Conservation (phyloP, 305 asterid species). For the Fraxinus nigra region DNA sequence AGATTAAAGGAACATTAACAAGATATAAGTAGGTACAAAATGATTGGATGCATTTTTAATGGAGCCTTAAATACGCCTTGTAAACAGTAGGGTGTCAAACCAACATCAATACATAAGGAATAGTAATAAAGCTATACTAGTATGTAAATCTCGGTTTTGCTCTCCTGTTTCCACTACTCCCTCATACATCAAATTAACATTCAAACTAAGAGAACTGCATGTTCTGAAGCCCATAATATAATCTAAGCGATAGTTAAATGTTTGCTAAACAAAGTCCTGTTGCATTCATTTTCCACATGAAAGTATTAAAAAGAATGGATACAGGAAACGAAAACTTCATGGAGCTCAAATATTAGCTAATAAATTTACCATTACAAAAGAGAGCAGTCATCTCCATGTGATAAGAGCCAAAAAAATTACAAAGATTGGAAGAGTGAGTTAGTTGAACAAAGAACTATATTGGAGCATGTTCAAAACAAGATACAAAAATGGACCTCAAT, state of each 20-base stretch:
- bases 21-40: not conserved
- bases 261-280: not conserved
- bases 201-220: not conserved
- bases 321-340: not conserved
- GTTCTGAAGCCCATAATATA: not conserved
- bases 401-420: not conserved
- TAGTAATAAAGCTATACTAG: not conserved
- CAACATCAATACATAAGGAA: not conserved
- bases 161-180: not conserved
- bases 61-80: not conserved
- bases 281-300: not conserved
- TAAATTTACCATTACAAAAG: not conserved
- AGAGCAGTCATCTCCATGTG: not conserved
- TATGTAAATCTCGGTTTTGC: not conserved
- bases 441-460: constrained; percentile 8
- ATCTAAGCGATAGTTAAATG: not conserved
- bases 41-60: not conserved
- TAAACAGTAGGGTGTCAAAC: not conserved
- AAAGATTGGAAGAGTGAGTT: not conserved
- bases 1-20: not conserved
- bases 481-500: not conserved
- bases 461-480: not conserved
- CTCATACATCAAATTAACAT: not conserved
- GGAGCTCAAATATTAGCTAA: not conserved
- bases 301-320: not conserved